phyloP scores from a whole-genome alignment of 371 early-diverging fungal species.

The Parasitella parasitica region DNA sequence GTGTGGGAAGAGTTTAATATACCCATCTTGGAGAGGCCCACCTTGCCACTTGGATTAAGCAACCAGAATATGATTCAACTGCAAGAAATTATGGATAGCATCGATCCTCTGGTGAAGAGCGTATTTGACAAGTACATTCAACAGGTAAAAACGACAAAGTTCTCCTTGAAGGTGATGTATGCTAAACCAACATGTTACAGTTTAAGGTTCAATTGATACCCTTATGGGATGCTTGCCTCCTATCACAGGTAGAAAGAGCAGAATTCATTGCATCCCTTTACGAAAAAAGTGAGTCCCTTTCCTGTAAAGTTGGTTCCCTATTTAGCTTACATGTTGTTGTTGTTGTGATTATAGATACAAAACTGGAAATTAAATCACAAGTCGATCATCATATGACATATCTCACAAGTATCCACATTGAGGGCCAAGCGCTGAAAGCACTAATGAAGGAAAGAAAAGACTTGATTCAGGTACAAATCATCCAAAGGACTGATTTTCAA shows the following conservation, averaged over 20 bases:
- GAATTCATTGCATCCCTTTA: conserved; percentile 44
- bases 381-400: conserved; percentile 44
- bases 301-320: neutral
- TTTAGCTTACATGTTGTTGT: neutral
- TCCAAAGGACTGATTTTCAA: neutral
- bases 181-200: conserved; percentile 8
- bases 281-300: conserved; percentile 42
- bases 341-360: conserved; percentile 22
- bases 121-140: conserved; percentile 43
- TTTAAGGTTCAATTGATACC: conserved; percentile 33
- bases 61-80: neutral
- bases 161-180: neutral
- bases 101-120: conserved; percentile 25
- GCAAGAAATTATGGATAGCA: conserved; percentile 33
- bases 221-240: conserved; percentile 48
- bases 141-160: conserved; percentile 16
- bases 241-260: conserved; percentile 45
- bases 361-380: conserved; percentile 19
- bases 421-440: conserved; percentile 42
- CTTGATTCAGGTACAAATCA: conserved; percentile 51
- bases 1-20: conserved; percentile 29
- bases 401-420: conserved; percentile 39
- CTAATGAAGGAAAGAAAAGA: conserved; percentile 59
- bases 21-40: conserved; percentile 16
- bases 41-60: conserved; percentile 5